These are phyloP conservation scores for Suillus tomentosus DNA, from an alignment of 768 basidiomycete genomes.

Conservation along the genomic window DNA sequence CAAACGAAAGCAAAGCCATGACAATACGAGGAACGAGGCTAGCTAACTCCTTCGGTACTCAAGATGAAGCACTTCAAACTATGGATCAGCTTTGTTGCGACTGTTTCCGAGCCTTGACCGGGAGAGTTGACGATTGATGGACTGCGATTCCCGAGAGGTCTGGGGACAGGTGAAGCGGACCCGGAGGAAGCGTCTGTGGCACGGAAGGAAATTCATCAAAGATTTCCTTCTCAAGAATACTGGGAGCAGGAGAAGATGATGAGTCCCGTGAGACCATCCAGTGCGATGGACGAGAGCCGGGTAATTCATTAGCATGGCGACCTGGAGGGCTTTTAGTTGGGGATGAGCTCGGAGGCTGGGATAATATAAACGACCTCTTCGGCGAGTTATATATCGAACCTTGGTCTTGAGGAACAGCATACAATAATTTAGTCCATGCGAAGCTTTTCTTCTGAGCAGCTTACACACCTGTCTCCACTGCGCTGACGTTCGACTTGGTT, in stretches of 20 bases:
- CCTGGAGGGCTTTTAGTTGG: constrained; percentile 17
- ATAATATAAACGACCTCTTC: constrained; percentile 25
- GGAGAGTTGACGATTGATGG: constrained; percentile 28
- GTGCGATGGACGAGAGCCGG: constrained; percentile 40
- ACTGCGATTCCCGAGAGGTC: constrained; percentile 16
- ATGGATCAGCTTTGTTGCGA: constrained; percentile 25
- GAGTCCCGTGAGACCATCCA: constrained; percentile 50
- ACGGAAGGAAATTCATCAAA: constrained; percentile 77
- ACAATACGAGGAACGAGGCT: background rate
- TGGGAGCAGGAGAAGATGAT: constrained; percentile 42
- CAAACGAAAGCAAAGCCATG: constrained; percentile 1
- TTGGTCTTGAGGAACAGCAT: constrained; percentile 23
- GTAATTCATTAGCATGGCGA: constrained; percentile 13
- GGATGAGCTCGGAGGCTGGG: constrained; percentile 24
- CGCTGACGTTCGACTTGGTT: constrained; percentile 55
- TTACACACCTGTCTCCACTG: constrained; percentile 45
- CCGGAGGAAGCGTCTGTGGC: constrained; percentile 49
- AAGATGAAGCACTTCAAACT: constrained; percentile 17
- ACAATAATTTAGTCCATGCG: background rate
- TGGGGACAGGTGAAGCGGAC: constrained; percentile 20
- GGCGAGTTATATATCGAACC: constrained; percentile 30
- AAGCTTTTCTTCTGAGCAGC: background rate
- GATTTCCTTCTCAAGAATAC: constrained; percentile 54
- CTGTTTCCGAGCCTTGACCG: constrained; percentile 31
- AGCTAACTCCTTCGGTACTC: constrained; percentile 4